A percentile compares a stretch with the other conserved stretches of the same genome.
These are phyloP conservation scores for Scenedesmus sp. DNA, from an alignment of 163 green algal genomes.

Conservation along the genomic window DNA sequence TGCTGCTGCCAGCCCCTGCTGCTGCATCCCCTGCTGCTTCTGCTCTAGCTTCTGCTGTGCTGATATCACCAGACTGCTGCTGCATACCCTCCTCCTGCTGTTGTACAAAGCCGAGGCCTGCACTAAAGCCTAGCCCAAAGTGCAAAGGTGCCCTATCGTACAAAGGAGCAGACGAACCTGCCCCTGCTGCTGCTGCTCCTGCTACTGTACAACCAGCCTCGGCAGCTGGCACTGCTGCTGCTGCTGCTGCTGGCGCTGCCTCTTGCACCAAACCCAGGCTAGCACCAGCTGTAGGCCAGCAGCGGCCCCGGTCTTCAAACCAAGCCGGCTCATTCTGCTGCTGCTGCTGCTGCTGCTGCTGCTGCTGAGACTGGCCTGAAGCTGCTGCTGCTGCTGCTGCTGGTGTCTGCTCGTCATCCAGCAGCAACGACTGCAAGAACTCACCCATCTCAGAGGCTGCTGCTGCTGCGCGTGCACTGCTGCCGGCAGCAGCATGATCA, in stretches of 20 bases:
- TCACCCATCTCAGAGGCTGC: not conserved
- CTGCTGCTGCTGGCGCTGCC: not conserved
- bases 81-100: not conserved
- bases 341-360: conserved; percentile 20
- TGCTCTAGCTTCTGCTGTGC: not conserved
- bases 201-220: not conserved
- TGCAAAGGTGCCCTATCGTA: conserved; percentile 41
- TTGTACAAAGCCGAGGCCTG: conserved; percentile 6
- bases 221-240: not conserved
- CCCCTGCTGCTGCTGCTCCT: not conserved
- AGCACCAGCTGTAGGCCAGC: not conserved
- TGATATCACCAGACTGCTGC: not conserved
- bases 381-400: not conserved
- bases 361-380: not conserved
- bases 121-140: not conserved
- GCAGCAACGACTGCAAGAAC: not conserved
- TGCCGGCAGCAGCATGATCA: not conserved
- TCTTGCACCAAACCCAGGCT: not conserved
- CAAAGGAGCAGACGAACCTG: not conserved
- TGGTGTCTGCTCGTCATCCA: not conserved
- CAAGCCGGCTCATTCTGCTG: not conserved
- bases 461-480: not conserved
- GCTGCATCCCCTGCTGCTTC: conserved; percentile 14
- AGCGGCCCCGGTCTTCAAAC: not conserved
- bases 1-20: not conserved